These are phyloP conservation scores for Calonectria honghensis DNA, from an alignment of 2,329 filamentous ascomycete species.

Conservation along the genomic window DNA sequence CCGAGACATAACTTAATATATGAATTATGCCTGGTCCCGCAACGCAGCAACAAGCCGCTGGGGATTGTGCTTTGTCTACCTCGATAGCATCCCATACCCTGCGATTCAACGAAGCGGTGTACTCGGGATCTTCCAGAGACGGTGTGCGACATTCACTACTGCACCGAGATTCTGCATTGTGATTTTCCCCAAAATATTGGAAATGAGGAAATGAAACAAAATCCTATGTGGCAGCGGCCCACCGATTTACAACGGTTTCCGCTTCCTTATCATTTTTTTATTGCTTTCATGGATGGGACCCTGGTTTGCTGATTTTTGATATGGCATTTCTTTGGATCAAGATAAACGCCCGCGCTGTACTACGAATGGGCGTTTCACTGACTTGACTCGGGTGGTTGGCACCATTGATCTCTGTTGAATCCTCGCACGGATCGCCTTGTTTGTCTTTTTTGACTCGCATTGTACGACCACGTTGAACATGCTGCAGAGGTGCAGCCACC, in stretches of 20 bases:
- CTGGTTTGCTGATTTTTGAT: neutral
- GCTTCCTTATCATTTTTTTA: neutral
- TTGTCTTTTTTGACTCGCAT: constrained; percentile 21
- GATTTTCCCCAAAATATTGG: neutral
- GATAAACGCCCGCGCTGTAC: neutral
- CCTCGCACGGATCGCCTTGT: constrained; percentile 8
- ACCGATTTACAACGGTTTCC: neutral
- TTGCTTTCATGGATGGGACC: neutral
- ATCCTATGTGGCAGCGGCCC: neutral
- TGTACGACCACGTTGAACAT: neutral
- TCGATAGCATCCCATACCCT: neutral
- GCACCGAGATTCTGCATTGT: neutral
- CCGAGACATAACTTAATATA: constrained; percentile 24
- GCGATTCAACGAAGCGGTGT: constrained; percentile 7
- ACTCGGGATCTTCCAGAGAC: neutral
- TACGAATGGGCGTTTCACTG: neutral
- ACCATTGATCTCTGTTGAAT: neutral
- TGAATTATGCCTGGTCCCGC: constrained; percentile 23
- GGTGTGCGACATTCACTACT: neutral
- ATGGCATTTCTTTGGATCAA: neutral
- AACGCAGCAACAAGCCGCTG: neutral
- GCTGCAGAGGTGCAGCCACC: too few species aligned
- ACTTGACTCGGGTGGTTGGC: neutral
- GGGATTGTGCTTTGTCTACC: neutral
- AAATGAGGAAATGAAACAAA: neutral